A percentile compares a stretch with the other conserved stretches of the same genome.
phyloP scores from a whole-genome alignment of 139 green algal genomes.

The Tetradesmus lagerheimii region DNA sequence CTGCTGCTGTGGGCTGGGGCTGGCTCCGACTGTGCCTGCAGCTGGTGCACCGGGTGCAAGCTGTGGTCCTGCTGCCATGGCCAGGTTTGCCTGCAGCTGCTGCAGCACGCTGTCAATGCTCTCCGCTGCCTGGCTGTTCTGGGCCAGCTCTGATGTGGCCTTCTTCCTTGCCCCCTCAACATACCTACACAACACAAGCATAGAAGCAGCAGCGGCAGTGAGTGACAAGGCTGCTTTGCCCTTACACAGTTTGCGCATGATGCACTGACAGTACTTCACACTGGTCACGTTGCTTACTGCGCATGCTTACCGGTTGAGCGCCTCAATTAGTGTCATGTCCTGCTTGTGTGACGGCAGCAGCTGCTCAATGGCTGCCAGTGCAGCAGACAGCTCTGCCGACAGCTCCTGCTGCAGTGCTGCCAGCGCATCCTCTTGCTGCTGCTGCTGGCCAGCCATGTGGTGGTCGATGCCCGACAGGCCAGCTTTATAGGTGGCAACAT shows the following conservation, averaged over 20 bases:
- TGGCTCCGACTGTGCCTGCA: not conserved
- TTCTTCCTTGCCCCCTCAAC: constrained; percentile 31
- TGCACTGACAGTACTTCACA: not conserved
- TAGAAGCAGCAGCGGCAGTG: too few relatives aligned
- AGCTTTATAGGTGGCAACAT: not conserved
- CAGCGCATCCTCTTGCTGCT: constrained; percentile 16
- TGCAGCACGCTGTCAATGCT: not conserved
- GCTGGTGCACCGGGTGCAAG: not conserved
- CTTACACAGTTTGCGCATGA: not conserved
- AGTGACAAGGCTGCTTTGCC: too few relatives aligned
- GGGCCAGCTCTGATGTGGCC: not conserved
- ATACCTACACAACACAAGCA: not conserved
- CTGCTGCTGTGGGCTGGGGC: not conserved
- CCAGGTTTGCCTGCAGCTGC: not conserved
- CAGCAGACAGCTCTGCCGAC: not conserved
- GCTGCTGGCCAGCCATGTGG: not conserved
- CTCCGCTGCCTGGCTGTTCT: constrained; percentile 1
- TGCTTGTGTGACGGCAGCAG: constrained; percentile 65
- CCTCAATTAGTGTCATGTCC: constrained; percentile 69
- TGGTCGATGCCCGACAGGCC: not conserved
- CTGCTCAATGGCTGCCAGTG: constrained; percentile 52
- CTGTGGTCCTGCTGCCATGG: not conserved
- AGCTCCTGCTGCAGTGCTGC: not conserved
- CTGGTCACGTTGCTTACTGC: not conserved
- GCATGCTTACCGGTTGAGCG: constrained; percentile 52